A percentile compares a stretch with the other conserved stretches of the same genome.
Evolutionary conservation across 176 grass and related monocot genomes (phyloP).

Genomic region (Eragrostis curvula): DNA sequence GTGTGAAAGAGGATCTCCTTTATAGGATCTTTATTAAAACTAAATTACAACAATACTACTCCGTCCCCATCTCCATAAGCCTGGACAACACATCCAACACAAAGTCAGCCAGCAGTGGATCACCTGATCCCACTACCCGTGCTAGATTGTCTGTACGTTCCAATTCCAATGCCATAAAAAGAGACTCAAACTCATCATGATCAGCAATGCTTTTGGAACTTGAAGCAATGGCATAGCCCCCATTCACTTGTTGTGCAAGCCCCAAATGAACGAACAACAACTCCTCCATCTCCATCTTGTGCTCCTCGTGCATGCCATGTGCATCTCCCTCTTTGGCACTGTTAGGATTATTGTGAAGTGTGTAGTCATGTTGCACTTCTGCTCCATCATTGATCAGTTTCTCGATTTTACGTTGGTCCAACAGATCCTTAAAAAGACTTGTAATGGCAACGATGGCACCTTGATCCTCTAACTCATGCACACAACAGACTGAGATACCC

Average conservation of each 20-base stretch:
- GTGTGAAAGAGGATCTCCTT: no score
- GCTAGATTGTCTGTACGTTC: background rate
- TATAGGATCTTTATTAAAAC: no score
- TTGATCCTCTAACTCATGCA: background rate
- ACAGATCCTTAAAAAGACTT: background rate
- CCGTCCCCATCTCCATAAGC: background rate
- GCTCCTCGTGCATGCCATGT: background rate
- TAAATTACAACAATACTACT: background rate
- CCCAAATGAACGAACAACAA: conserved; percentile 2
- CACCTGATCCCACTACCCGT: background rate
- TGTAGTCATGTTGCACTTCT: background rate
- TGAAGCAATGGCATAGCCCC: conserved; percentile 6
- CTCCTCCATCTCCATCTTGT: conserved; percentile 34
- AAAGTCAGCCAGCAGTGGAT: conserved; percentile 8
- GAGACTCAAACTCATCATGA: background rate
- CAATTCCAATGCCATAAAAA: background rate
- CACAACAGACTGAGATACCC: background rate
- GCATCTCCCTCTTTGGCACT: background rate
- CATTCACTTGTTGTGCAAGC: background rate
- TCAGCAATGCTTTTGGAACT: background rate
- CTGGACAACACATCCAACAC: background rate
- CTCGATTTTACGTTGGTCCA: background rate
- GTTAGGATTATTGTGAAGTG: background rate
- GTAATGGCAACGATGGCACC: background rate
- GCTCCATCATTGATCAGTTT: background rate